Evolutionary conservation across 2,329 filamentous ascomycete genomes (phyloP).

Genomic region (Sclerotinia trifoliorum): DNA sequence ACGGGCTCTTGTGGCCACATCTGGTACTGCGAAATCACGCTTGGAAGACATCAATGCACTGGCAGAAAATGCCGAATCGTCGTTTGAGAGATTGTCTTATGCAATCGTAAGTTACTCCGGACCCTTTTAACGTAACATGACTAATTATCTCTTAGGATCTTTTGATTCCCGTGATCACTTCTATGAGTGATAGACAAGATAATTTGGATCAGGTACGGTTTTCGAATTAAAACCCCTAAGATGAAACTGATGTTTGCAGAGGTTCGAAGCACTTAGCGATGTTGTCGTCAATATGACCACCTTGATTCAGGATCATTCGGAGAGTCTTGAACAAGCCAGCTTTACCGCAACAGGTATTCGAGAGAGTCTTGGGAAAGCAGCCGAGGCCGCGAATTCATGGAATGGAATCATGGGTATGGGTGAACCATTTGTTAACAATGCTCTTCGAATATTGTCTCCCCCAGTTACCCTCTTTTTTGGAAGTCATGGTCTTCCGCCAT

Average conservation of each 20-base stretch:
- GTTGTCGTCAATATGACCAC: constrained; percentile 34
- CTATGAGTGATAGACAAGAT: constrained; percentile 32
- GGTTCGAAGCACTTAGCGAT: constrained; percentile 27
- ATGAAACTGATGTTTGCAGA: constrained; percentile 25
- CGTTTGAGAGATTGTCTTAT: constrained; percentile 25
- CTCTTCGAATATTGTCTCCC: constrained; percentile 27
- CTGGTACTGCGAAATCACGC: constrained; percentile 27
- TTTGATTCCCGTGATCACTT: constrained; percentile 29
- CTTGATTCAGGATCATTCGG: constrained; percentile 30
- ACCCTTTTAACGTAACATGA: constrained; percentile 10
- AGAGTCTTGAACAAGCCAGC: constrained; percentile 33
- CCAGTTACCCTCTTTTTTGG: constrained; percentile 30
- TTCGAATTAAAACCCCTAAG: not conserved
- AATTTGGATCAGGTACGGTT: constrained; percentile 31
- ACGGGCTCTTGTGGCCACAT: constrained; percentile 32
- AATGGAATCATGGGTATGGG: constrained; percentile 24
- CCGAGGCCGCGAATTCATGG: constrained; percentile 28
- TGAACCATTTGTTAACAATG: constrained; percentile 28
- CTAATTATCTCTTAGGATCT: constrained; percentile 25
- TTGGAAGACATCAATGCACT: constrained; percentile 31
- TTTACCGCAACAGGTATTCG: constrained; percentile 31
- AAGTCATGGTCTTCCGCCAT: constrained; percentile 33
- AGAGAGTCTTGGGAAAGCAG: constrained; percentile 32
- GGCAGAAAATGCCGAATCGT: constrained; percentile 30
- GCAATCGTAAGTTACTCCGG: constrained; percentile 28